Conservation (phyloP, 148 eudicot genomes). For the Vaccinium vitisidaea region DNA sequence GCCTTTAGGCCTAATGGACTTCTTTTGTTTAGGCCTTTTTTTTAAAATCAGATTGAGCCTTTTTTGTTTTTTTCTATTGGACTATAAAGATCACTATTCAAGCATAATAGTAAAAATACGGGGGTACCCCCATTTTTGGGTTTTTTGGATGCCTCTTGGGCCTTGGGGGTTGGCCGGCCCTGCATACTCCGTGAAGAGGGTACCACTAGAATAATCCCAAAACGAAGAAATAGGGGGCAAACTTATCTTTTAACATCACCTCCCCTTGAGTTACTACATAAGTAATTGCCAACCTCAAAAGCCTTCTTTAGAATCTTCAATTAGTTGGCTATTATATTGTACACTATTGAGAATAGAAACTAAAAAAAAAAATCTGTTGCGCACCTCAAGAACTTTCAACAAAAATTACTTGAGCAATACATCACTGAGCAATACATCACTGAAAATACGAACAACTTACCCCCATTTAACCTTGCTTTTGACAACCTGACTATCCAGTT, state of each 20-base stretch:
- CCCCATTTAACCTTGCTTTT: constrained; percentile 95
- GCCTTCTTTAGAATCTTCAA: constrained; percentile 4
- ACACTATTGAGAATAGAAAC: background rate
- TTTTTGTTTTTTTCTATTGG: too few relatives aligned
- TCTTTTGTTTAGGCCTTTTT: too few relatives aligned
- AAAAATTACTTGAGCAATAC: background rate
- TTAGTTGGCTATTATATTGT: background rate
- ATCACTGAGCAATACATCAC: too few relatives aligned
- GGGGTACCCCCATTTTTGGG: too few relatives aligned
- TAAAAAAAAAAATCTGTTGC: background rate
- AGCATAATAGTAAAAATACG: too few relatives aligned
- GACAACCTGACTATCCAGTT: constrained; percentile 72
- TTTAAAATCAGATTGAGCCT: too few relatives aligned
- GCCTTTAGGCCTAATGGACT: too few relatives aligned
- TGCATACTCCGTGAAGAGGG: background rate
- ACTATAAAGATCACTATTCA: too few relatives aligned
- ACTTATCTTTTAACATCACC: background rate
- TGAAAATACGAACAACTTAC: constrained; percentile 38
- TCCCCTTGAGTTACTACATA: background rate
- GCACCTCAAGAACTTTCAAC: background rate
- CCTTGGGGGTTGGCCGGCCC: too few relatives aligned
- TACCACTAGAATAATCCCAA: background rate
- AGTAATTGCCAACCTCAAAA: background rate
- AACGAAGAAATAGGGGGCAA: background rate
- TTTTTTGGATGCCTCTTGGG: too few relatives aligned